A percentile compares a stretch with the other conserved stretches of the same genome.
phyloP scores from a whole-genome alignment of 2,329 filamentous ascomycete species.

The Biscogniauxia mediterranea region DNA sequence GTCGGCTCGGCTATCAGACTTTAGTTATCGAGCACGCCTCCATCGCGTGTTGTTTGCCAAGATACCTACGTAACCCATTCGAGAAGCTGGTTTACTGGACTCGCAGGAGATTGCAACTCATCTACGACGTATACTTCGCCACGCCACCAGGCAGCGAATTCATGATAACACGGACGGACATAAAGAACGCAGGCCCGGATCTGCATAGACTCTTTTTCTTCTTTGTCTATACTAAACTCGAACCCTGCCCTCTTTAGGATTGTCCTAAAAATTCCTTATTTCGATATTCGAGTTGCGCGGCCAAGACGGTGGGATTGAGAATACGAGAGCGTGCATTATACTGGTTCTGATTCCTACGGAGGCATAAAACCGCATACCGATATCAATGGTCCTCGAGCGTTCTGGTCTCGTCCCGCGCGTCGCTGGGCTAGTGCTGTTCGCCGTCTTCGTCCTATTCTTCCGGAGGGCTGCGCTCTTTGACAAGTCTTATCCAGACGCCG shows the following conservation, averaged over 20 bases:
- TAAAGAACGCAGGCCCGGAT: background rate
- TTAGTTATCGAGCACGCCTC: background rate
- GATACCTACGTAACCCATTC: background rate
- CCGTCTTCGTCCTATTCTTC: conserved; percentile 17
- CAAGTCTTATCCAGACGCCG: conserved; percentile 2
- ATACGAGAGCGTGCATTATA: background rate
- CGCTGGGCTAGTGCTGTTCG: conserved; percentile 14
- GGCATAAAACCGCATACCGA: background rate
- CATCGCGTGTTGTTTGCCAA: background rate
- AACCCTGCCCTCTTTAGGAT: background rate
- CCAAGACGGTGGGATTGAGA: background rate
- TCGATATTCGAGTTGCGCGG: background rate
- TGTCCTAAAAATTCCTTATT: background rate
- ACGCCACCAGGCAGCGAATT: background rate
- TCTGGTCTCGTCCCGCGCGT: conserved; percentile 12
- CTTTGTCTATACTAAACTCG: background rate
- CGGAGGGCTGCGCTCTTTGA: conserved; percentile 11
- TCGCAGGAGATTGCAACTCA: background rate
- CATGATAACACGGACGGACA: background rate
- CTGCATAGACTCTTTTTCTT: background rate
- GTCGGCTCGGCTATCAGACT: background rate
- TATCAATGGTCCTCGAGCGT: conserved; percentile 16
- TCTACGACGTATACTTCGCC: background rate
- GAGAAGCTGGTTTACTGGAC: background rate
- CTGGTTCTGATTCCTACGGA: background rate